Percentiles rank a stretch among this genome's conserved stretches.
These are phyloP conservation scores for Drechmeria coniospora DNA, from an alignment of 2,329 filamentous ascomycete genomes.

Conservation along the genomic window DNA sequence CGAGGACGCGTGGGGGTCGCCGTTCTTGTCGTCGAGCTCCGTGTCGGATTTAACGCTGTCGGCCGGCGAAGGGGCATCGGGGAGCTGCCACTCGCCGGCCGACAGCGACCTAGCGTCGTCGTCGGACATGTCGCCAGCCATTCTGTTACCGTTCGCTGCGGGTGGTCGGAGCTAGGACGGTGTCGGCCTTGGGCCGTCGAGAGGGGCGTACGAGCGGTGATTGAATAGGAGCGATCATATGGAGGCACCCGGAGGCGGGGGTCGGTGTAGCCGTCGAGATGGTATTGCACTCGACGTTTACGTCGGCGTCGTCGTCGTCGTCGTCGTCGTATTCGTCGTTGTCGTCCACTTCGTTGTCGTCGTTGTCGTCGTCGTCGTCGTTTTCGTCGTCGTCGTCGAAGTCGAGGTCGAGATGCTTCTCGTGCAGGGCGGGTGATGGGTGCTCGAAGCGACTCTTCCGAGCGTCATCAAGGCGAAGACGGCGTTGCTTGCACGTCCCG, in stretches of 20 bases:
- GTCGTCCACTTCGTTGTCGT: too few relatives aligned
- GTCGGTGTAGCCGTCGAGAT: too few relatives aligned
- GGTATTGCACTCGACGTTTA: too few relatives aligned
- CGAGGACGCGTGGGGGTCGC: constrained; percentile 20
- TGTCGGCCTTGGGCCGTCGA: not conserved
- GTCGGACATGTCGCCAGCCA: constrained; percentile 26
- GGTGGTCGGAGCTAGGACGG: not conserved
- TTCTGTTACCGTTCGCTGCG: constrained; percentile 8
- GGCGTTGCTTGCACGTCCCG: constrained; percentile 11
- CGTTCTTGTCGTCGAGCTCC: constrained; percentile 21
- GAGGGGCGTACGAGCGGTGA: constrained; percentile 3
- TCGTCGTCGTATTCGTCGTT: too few relatives aligned
- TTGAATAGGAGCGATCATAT: constrained; percentile 4
- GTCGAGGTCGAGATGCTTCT: too few relatives aligned
- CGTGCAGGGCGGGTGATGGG: too few relatives aligned
- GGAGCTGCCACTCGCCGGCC: constrained; percentile 19
- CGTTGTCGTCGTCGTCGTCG: too few relatives aligned
- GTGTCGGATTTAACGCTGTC: constrained; percentile 27
- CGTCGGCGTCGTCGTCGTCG: too few relatives aligned
- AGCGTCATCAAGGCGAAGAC: not conserved
- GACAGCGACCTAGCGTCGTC: constrained; percentile 24
- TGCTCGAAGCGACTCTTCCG: too few relatives aligned
- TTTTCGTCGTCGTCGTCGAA: too few relatives aligned
- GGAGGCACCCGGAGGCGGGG: constrained; percentile 1
- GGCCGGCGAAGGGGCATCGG: constrained; percentile 22